A percentile compares a stretch with the other conserved stretches of the same genome.
Conservation (phyloP, 2,329 filamentous ascomycete genomes). For the Apiospora kogelbergensis region DNA sequence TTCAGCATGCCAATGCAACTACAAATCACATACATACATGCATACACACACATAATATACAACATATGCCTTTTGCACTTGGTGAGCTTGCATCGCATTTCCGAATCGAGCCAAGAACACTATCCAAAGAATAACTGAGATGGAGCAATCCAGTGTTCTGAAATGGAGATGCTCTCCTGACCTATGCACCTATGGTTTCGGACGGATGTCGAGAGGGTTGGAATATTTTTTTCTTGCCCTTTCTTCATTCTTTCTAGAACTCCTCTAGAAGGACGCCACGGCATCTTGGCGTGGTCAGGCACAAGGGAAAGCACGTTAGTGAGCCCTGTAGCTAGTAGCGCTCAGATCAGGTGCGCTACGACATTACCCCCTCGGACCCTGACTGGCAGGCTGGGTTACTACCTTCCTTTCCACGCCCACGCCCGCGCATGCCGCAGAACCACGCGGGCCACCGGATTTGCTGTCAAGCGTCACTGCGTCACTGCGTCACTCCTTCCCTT, state of each 20-base stretch:
- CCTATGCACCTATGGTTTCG: not conserved
- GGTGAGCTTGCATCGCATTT: not conserved
- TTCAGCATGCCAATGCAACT: not conserved
- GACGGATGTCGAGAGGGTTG: not conserved
- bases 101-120: not conserved
- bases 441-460: not conserved
- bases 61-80: not conserved
- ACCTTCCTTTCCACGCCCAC: no score
- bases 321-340: not conserved
- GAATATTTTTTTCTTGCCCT: not conserved
- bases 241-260: not conserved
- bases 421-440: not conserved
- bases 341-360: not conserved
- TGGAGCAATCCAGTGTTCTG: not conserved
- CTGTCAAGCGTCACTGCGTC: not conserved
- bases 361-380: not conserved
- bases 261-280: constrained; percentile 3
- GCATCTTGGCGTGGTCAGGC: not conserved
- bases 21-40: not conserved
- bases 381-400: not conserved
- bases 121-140: not conserved
- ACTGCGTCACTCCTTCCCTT: not conserved
- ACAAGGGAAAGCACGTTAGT: not conserved
- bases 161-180: not conserved
- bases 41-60: not conserved